phyloP scores from a whole-genome alignment of 257 asterid species.

The Verbascum thapsus region DNA sequence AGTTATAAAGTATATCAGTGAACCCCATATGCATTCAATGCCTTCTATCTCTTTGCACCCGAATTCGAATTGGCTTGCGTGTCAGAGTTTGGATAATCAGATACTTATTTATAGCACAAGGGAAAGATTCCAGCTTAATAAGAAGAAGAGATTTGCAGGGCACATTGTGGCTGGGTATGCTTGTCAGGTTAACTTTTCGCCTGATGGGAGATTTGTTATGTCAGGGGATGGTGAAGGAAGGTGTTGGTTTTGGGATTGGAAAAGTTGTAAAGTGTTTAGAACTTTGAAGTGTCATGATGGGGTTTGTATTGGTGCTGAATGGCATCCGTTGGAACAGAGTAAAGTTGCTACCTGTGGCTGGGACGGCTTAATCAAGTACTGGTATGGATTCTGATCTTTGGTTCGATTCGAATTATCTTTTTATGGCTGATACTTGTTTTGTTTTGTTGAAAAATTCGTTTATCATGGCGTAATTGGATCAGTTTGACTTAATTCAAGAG shows the following conservation, averaged over 20 bases:
- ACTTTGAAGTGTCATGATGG: slow-evolving; percentile 95
- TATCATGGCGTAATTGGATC: slow-evolving; percentile 17
- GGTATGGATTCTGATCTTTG: slow-evolving; percentile 54
- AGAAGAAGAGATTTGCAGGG: slow-evolving; percentile 98
- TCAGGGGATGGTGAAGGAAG: slow-evolving; percentile 99
- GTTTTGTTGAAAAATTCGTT: neutral
- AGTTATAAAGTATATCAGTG: slow-evolving; percentile 95
- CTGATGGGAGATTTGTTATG: slow-evolving; percentile 94
- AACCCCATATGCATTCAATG: slow-evolving; percentile 99
- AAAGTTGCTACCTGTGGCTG: slow-evolving; percentile 99
- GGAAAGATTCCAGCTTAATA: slow-evolving; percentile 96
- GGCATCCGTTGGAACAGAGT: slow-evolving; percentile 99
- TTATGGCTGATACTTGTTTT: slow-evolving; percentile 17
- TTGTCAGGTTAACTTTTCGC: slow-evolving; percentile 97
- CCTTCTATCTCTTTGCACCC: slow-evolving; percentile 92
- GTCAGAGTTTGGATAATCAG: slow-evolving; percentile 99
- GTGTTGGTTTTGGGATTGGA: slow-evolving; percentile 99
- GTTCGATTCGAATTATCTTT: slow-evolving; percentile 11
- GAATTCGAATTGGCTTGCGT: slow-evolving; percentile 92
- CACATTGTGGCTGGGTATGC: slow-evolving; percentile 97
- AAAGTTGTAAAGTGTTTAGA: slow-evolving; percentile 93
- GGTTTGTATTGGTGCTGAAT: slow-evolving; percentile 86
- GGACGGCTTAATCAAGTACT: slow-evolving; percentile 99
- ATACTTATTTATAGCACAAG: slow-evolving; percentile 89
- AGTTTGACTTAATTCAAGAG: slow-evolving; percentile 8